Evolutionary conservation across 2,329 filamentous ascomycete genomes (phyloP).

Genomic region (Periconia sp.): DNA sequence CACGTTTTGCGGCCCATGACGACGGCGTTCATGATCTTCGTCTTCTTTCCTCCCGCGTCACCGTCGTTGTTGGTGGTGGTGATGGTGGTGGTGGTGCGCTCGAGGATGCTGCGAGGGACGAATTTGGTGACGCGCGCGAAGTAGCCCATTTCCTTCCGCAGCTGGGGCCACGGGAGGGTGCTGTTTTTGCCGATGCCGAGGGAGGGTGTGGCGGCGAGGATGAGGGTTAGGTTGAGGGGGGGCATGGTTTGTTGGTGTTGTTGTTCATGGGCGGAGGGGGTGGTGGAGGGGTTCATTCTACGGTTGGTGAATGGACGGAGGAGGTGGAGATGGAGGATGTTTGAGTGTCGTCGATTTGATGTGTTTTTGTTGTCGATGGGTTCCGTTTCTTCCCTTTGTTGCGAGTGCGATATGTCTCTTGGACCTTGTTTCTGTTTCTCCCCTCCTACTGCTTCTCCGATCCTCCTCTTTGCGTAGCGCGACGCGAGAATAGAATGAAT

Average conservation of each 20-base stretch:
- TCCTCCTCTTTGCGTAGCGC: too few species aligned
- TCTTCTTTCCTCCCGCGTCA: conserved; percentile 1
- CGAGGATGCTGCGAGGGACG: conserved; percentile 40
- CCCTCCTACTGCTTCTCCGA: too few species aligned
- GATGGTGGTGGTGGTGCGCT: too few species aligned
- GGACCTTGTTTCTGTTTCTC: too few species aligned
- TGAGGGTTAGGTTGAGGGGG: conserved; percentile 69
- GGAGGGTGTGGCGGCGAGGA: conserved; percentile 86
- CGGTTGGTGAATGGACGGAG: background rate
- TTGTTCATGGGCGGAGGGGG: conserved; percentile 1
- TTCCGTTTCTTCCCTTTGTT: background rate
- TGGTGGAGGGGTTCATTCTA: background rate
- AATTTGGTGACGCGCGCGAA: conserved; percentile 88
- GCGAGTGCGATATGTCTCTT: background rate
- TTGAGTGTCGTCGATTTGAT: background rate
- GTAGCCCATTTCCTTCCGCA: conserved; percentile 91
- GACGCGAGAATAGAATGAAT: too few species aligned
- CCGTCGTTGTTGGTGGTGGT: background rate
- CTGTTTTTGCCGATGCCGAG: conserved; percentile 86
- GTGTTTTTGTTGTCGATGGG: background rate
- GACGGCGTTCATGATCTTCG: conserved; percentile 60
- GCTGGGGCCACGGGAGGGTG: conserved; percentile 82
- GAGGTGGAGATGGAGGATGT: background rate
- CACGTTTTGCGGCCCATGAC: conserved; percentile 99
- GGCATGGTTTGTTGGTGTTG: conserved; percentile 15